Conservation (phyloP, 225 moss, liverwort and hornwort genomes). For the Pseudisothecium myosuroides region DNA sequence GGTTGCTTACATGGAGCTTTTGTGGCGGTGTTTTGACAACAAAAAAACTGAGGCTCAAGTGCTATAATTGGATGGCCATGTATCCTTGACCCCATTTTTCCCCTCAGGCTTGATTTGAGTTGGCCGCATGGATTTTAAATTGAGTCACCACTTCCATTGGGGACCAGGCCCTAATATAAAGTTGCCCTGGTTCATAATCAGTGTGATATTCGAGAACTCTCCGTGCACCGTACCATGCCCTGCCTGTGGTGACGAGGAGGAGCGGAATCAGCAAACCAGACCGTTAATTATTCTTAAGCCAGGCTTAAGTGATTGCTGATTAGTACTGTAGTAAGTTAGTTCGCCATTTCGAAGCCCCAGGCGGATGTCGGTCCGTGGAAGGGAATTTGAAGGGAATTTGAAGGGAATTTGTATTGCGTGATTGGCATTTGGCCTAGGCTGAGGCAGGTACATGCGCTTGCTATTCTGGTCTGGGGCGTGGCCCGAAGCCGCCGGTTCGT, state of each 20-base stretch:
- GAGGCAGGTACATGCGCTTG: neutral
- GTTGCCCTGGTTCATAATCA: neutral
- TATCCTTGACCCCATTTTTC: neutral
- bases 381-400: neutral
- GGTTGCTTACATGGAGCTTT: accelerated
- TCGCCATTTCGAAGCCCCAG: neutral
- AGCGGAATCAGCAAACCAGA: neutral
- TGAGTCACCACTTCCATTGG: neutral
- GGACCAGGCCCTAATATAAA: neutral
- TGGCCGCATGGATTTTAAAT: neutral
- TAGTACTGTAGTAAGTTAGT: too few relatives aligned
- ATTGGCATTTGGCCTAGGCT: neutral
- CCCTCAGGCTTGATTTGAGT: neutral
- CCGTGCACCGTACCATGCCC: neutral
- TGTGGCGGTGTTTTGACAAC: accelerated
- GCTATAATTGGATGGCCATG: neutral
- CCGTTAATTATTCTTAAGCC: neutral
- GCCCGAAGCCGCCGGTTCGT: constrained; percentile 9
- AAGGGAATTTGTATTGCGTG: neutral
- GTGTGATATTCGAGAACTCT: neutral
- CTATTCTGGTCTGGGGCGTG: neutral
- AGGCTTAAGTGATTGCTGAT: too few relatives aligned
- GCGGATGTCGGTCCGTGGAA: neutral
- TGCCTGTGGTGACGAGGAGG: neutral
- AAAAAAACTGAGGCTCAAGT: too few relatives aligned